These are phyloP conservation scores for Apiospora phragmitis DNA, from an alignment of 2,329 filamentous ascomycete genomes.

Conservation along the genomic window DNA sequence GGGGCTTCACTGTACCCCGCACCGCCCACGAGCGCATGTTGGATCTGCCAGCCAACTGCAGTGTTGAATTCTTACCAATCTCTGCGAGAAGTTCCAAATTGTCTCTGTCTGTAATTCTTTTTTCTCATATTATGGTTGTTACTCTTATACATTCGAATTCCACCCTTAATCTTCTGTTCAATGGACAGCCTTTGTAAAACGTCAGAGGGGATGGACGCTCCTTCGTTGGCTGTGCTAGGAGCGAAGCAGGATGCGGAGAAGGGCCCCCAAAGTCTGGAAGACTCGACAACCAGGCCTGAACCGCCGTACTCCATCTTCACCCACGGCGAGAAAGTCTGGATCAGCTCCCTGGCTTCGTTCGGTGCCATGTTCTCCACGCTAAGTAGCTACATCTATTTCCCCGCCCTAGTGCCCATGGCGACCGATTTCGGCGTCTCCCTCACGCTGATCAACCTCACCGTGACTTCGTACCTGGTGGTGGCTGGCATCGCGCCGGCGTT, in stretches of 20 bases:
- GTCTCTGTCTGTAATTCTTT: no score
- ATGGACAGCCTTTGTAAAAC: no score
- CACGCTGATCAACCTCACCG: conserved; percentile 19
- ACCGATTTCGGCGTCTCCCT: conserved; percentile 13
- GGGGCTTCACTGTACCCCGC: not conserved
- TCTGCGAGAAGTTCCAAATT: no score
- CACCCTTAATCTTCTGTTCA: no score
- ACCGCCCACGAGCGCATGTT: not conserved
- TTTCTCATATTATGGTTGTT: no score
- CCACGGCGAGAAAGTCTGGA: conserved; percentile 15
- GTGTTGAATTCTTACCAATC: no score
- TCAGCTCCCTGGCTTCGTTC: conserved; percentile 18
- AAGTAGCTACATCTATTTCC: conserved; percentile 19
- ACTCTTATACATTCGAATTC: no score
- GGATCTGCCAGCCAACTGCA: not conserved
- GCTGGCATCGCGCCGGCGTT: conserved; percentile 14
- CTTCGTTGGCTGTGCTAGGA: no score
- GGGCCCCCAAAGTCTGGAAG: not conserved
- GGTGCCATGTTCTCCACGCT: conserved; percentile 16
- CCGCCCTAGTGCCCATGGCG: conserved; percentile 15
- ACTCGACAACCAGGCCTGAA: not conserved
- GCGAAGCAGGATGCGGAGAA: no score
- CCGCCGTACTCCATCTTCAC: conserved; percentile 20
- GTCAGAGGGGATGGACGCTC: no score
- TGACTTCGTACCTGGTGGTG: conserved; percentile 19